Base-by-base conservation (phyloP, 108 stramenopile species). In the Cyclostephanos tholiformis region DNA sequence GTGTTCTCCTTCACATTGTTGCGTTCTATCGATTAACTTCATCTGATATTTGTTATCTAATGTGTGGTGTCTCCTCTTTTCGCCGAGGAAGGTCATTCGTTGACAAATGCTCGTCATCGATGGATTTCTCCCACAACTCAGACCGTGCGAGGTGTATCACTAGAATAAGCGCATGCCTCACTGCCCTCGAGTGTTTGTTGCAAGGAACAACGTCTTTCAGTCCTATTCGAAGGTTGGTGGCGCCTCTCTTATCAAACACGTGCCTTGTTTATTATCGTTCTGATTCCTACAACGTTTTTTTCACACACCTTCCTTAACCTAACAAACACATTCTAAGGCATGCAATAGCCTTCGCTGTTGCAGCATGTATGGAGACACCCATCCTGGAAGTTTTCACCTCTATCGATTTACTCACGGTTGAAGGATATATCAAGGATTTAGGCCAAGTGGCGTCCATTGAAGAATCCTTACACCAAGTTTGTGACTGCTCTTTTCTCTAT, bases 401-500 rank as follows among this genome's bases (percentile, higher is more conserved):
- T 16, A 65, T 72, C 32, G 78, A 79, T 57, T 30, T 72, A 23
- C 49, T 48, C 27, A 59, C 66, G 6, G 66, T 72, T 60, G 78
- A 79, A 23, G 60, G 66, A 5, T 49, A 79, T 39, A 49, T 79
- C 9, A 72, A 72, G 41, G 71, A 72, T 29, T 48, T 79, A n/a
- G 63, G 60, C 26, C 69, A 72, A 50, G 59, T 79, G 22, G 52
- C 78, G 39, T 66, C 71, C 0, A 62, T 79, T 35, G 78, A 79
- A 68, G 71, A 79, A 50, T 60, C 65, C 11, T 46, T 76, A 49
- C 3, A 46, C 30, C 41, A 56, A 72, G 76, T 61, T 38, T 77
- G 82, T 32, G 80, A 81, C 49, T 75, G 73, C 36, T 74, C 76
- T 14, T 82, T 82, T 38, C 58, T 84, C 6, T 84, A 84, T 64